phyloP scores from a whole-genome alignment of 768 basidiomycete genomes.

The Hypholoma fasciculare region DNA sequence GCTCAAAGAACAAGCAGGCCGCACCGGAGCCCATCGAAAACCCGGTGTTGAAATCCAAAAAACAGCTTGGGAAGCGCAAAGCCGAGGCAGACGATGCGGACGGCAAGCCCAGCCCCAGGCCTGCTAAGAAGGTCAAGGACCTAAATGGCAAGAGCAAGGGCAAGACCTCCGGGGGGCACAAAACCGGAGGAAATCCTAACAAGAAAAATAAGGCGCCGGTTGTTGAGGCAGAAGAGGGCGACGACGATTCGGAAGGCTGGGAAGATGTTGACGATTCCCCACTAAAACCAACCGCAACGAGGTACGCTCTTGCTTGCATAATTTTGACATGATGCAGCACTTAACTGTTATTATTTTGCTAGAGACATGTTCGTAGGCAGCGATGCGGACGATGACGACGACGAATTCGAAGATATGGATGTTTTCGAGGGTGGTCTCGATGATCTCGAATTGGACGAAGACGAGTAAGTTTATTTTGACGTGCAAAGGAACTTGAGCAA shows the following conservation, averaged over 20 bases:
- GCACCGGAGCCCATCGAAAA: slow-evolving; percentile 62
- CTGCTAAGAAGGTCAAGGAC: slow-evolving; percentile 50
- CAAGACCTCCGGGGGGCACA: slow-evolving; percentile 17
- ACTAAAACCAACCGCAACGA: slow-evolving; percentile 37
- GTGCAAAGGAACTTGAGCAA: slow-evolving; percentile 4
- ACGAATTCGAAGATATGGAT: slow-evolving; percentile 27
- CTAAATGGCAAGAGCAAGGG: slow-evolving; percentile 36
- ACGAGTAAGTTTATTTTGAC: slow-evolving; percentile 12
- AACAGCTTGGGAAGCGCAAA: slow-evolving; percentile 70
- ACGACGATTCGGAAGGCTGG: slow-evolving; percentile 53
- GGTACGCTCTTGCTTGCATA: slow-evolving; percentile 32
- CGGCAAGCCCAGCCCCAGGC: slow-evolving; percentile 32
- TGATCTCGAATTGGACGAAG: slow-evolving; percentile 49
- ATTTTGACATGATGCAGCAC: not conserved
- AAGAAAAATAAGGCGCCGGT: slow-evolving; percentile 16
- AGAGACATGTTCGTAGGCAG: slow-evolving; percentile 50
- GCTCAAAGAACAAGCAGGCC: slow-evolving; percentile 82
- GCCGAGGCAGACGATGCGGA: slow-evolving; percentile 40
- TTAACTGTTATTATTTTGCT: slow-evolving; percentile 1
- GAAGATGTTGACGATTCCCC: slow-evolving; percentile 58
- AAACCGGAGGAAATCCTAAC: slow-evolving; percentile 16
- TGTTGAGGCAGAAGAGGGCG: slow-evolving; percentile 14
- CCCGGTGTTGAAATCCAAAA: slow-evolving; percentile 46
- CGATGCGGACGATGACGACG: slow-evolving; percentile 26
- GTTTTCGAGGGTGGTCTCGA: slow-evolving; percentile 47